phyloP scores from a whole-genome alignment of 2,329 filamentous ascomycete genomes.

The Monilinia polystroma region DNA sequence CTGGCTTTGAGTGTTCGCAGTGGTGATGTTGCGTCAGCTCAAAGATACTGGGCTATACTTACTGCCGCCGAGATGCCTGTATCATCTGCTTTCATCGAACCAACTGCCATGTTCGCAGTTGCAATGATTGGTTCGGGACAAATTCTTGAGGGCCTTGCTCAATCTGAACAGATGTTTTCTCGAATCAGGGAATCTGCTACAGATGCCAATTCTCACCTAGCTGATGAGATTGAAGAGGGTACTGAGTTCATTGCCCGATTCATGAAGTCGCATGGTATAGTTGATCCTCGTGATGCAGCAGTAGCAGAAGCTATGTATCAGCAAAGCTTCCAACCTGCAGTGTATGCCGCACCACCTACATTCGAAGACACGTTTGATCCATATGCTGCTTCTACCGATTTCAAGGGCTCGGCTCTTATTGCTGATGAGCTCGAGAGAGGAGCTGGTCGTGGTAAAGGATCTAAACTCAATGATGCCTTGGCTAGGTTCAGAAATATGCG shows the following conservation, averaged over 20 bases:
- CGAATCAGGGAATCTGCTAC: conserved; percentile 67
- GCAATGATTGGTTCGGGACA: conserved; percentile 84
- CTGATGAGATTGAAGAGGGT: conserved; percentile 84
- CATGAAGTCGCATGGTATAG: conserved; percentile 56
- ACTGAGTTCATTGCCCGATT: conserved; percentile 65
- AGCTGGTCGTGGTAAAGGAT: conserved; percentile 60
- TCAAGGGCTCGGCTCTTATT: conserved; percentile 88
- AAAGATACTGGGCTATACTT: conserved; percentile 77
- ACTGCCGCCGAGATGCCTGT: conserved; percentile 60
- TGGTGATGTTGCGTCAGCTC: conserved; percentile 74
- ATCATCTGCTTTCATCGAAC: conserved; percentile 72
- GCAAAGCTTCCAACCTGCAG: conserved; percentile 50
- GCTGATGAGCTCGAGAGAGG: conserved; percentile 84
- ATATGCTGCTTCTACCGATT: conserved; percentile 85
- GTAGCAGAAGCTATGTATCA: conserved; percentile 49
- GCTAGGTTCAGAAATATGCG: conserved; percentile 89
- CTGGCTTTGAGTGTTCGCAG: conserved; percentile 82
- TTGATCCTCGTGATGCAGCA: conserved; percentile 52
- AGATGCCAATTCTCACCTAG: conserved; percentile 54
- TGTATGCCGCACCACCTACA: conserved; percentile 56
- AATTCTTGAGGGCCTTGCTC: conserved; percentile 74
- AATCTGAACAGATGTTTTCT: conserved; percentile 83
- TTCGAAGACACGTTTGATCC: conserved; percentile 87
- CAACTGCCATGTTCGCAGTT: conserved; percentile 85
- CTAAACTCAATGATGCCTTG: conserved; percentile 76